These are phyloP conservation scores for Diaporthe sp. DNA, from an alignment of 2,329 filamentous ascomycete species.

Conservation along the genomic window DNA sequence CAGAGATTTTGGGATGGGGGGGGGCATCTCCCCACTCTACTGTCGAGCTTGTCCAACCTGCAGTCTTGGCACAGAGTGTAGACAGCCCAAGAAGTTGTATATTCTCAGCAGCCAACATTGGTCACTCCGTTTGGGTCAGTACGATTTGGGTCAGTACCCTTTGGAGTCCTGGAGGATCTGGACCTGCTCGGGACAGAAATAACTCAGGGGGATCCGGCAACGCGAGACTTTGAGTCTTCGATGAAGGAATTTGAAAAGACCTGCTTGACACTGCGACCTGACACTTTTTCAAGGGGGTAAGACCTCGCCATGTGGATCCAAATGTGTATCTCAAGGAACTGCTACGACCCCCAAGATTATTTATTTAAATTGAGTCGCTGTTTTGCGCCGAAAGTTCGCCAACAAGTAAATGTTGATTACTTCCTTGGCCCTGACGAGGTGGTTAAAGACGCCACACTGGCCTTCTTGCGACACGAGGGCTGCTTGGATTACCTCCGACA, in stretches of 20 bases:
- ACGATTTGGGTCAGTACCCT: neutral
- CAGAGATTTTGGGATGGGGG: too few relatives aligned
- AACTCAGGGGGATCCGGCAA: neutral
- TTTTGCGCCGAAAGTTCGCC: neutral
- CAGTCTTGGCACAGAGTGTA: neutral
- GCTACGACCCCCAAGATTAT: neutral
- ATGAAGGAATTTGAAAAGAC: neutral
- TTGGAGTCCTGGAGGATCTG: neutral
- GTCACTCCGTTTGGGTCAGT: neutral
- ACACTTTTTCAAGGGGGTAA: neutral
- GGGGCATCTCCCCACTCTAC: too few relatives aligned
- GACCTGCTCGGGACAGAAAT: neutral
- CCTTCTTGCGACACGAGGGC: neutral
- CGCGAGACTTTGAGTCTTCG: neutral
- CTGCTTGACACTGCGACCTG: neutral
- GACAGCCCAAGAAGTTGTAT: neutral
- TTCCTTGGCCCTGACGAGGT: neutral
- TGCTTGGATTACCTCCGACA: neutral
- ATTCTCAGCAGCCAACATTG: neutral
- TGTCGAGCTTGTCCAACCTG: too few relatives aligned
- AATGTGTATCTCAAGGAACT: neutral
- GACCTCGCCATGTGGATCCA: neutral
- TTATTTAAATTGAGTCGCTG: neutral
- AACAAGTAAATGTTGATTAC: neutral
- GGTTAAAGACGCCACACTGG: neutral